Conservation (phyloP, 2,329 filamentous ascomycete species). For the Rutstroemia sp. region DNA sequence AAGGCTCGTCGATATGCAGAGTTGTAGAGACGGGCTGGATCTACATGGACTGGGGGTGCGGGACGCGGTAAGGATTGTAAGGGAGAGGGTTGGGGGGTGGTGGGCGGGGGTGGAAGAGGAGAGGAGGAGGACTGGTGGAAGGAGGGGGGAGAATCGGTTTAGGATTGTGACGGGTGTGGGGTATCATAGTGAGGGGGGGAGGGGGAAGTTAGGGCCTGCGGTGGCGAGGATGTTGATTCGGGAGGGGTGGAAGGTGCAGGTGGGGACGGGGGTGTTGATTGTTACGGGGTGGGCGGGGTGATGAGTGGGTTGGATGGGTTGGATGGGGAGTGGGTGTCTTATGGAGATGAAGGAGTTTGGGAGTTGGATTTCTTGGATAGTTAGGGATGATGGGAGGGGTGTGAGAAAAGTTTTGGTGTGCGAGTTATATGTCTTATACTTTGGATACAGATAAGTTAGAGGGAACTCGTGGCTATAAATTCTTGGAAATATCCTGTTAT, state of each 20-base stretch:
- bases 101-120: conserved; percentile 63
- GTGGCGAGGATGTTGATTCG: conserved; percentile 68
- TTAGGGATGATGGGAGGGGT: too few relatives aligned
- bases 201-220: conserved; percentile 67
- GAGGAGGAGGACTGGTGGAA: conserved; percentile 24
- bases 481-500: too few relatives aligned
- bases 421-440: too few relatives aligned
- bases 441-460: too few relatives aligned
- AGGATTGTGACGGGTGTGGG: conserved; percentile 77
- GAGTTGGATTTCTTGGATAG: too few relatives aligned
- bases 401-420: too few relatives aligned
- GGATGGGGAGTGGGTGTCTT: neutral
- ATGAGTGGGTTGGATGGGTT: neutral
- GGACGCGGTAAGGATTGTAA: conserved; percentile 73
- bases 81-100: conserved; percentile 61
- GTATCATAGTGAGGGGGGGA: conserved; percentile 68
- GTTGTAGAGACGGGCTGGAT: conserved; percentile 55
- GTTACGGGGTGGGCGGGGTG: conserved; percentile 50
- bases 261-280: conserved; percentile 61
- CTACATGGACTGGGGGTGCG: conserved; percentile 77
- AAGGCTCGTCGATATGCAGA: conserved; percentile 60
- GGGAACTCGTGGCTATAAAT: too few relatives aligned
- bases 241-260: conserved; percentile 78
- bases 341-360: too few relatives aligned
- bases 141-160: conserved; percentile 42